Conservation (phyloP, 1,139 yeast genomes). For the Suhomyces bolitotheri region DNA sequence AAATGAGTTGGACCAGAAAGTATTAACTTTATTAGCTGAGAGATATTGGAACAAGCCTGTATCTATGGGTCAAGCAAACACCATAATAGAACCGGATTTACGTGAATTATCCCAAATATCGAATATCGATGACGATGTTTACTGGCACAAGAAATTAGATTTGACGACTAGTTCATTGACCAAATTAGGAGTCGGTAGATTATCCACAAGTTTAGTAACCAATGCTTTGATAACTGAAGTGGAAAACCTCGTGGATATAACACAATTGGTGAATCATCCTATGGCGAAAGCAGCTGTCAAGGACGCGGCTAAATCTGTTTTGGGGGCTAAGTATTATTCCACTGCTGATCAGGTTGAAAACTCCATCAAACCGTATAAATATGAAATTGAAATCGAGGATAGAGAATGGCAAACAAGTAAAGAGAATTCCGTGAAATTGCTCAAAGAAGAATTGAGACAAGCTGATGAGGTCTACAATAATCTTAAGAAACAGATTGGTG, state of each 20-base stretch:
- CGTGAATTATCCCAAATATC: constrained; percentile 49
- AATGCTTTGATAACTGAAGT: constrained; percentile 78
- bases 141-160: constrained; percentile 89
- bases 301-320: constrained; percentile 81
- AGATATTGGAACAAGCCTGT: constrained; percentile 86
- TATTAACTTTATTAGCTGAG: constrained; percentile 81
- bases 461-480: constrained; percentile 65
- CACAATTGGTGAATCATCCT: constrained; percentile 82
- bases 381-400: constrained; percentile 94
- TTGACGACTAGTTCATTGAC: constrained; percentile 81
- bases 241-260: constrained; percentile 66
- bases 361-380: constrained; percentile 95
- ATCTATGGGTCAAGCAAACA: constrained; percentile 19
- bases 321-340: constrained; percentile 76
- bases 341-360: constrained; percentile 99
- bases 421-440: constrained; percentile 69
- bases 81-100: constrained; percentile 48
- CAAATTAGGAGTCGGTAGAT: constrained; percentile 88
- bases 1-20: constrained; percentile 85
- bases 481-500: constrained; percentile 76
- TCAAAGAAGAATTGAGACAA: constrained; percentile 84
- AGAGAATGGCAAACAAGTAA: constrained; percentile 87
- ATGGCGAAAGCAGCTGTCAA: constrained; percentile 77
- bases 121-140: constrained; percentile 65
- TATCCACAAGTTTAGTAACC: constrained; percentile 80